Evolutionary conservation across 441 rosid species (phyloP), one percentile per base, ranked within the genome.

Genomic region (Isatis lusitanica): DNA sequence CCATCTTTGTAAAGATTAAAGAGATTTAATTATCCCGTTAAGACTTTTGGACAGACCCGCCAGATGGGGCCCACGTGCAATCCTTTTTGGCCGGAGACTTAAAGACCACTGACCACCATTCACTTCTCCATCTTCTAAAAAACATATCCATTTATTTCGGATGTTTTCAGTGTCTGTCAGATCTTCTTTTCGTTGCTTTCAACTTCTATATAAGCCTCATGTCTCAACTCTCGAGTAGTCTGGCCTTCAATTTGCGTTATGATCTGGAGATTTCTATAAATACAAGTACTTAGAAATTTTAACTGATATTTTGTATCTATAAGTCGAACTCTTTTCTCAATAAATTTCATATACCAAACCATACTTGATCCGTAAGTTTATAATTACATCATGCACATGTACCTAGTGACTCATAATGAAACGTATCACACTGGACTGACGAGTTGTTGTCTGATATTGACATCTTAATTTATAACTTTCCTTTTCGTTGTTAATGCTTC

Each of bases 341-440:
- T 21, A 21, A 21, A 21, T 21, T 21, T 21, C 24, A 21, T 21
- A 21, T 21, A 21, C 24, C 24, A 21, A 21, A 21, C 24, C 24
- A 21, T 21, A 21, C 24, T 21, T 21, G 24, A 21, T 21, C 24
- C 1, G 24, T 21, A 21, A 21, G 24, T 21, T 21, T 1, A 21
- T 62, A 46, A 55, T 69, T 69, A 75, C 74, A 75, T 75, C 79
- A 75, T 69, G 79, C 79, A 53, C 63, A 75, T 69, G 79, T 75
- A 63, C 46, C 2, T 36, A 38, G 44, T 63, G 79, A 63, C 60
- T 69, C 60, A 18, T 52, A 46, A 68, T 46, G 51, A 63, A 75
- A 69, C 70, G 79, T 75, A 53, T 35, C 58, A 13, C 10, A 68
- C 28, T 68, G 43, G 66, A 69, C 64, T 52, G 66, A 62, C 66